Conservation (phyloP, 345 rosid species). For the Eucalyptus pauciflora region DNA sequence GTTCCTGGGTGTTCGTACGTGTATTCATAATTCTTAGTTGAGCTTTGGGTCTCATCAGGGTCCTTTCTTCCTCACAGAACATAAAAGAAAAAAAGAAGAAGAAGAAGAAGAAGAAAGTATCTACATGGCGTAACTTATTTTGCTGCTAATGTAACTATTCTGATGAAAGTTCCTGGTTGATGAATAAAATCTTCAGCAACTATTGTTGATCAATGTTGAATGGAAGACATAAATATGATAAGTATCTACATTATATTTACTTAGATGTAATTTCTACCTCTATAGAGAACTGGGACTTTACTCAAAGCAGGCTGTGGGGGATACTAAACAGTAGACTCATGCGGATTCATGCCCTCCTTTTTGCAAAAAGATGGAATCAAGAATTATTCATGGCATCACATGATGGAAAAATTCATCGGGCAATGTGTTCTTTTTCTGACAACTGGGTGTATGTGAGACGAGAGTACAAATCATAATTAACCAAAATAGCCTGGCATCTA, state of each 20-base stretch:
- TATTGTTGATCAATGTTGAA: neutral
- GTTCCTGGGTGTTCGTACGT: neutral
- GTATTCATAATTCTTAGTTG: neutral
- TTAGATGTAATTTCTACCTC: neutral
- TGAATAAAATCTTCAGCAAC: neutral
- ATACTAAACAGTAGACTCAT: neutral
- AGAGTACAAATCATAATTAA: neutral
- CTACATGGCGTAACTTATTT: neutral
- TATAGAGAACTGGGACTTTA: neutral
- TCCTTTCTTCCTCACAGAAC: neutral
- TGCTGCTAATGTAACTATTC: neutral
- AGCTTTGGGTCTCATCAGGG: slow-evolving; percentile 2
- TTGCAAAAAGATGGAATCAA: neutral
- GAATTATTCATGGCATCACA: neutral
- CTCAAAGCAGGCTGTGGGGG: neutral
- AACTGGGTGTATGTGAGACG: neutral
- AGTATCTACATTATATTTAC: neutral
- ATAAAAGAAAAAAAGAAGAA: no score
- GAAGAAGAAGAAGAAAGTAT: neutral
- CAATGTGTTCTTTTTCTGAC: neutral
- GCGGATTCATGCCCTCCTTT: neutral
- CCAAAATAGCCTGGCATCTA: neutral
- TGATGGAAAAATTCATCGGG: neutral
- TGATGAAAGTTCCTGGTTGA: neutral
- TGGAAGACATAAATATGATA: neutral